These are phyloP conservation scores for Rhizopogon vinicolor DNA, from an alignment of 768 basidiomycete genomes.

Conservation along the genomic window DNA sequence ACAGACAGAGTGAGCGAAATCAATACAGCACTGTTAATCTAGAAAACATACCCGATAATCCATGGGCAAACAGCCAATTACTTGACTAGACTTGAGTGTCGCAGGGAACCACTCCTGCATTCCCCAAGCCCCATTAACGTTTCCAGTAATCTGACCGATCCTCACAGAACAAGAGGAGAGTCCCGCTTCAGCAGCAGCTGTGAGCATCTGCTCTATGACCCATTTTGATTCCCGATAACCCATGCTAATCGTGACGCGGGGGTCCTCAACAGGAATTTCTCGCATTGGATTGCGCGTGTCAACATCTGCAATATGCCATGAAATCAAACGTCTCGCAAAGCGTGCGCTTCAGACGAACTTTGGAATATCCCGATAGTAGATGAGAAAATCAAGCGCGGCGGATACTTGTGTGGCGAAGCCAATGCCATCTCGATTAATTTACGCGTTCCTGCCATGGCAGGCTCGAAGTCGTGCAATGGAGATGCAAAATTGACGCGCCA, in stretches of 20 bases:
- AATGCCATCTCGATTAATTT: slow-evolving; percentile 27
- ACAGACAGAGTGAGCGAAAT: neutral
- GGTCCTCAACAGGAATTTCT: slow-evolving; percentile 26
- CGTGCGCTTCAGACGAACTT: slow-evolving; percentile 12
- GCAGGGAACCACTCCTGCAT: slow-evolving; percentile 27
- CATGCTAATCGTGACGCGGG: slow-evolving; percentile 1
- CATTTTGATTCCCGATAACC: neutral
- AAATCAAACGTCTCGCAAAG: slow-evolving; percentile 20
- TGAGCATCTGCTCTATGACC: neutral
- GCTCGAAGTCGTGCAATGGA: slow-evolving; percentile 28
- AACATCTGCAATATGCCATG: slow-evolving; percentile 32
- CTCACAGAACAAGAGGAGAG: slow-evolving; percentile 18
- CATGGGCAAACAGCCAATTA: slow-evolving; percentile 21
- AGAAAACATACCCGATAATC: slow-evolving; percentile 29
- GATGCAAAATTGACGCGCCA: slow-evolving; percentile 36
- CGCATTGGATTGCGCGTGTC: slow-evolving; percentile 32
- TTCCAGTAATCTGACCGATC: slow-evolving; percentile 28
- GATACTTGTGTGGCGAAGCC: slow-evolving; percentile 13
- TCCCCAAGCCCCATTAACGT: slow-evolving; percentile 27
- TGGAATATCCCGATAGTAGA: slow-evolving; percentile 8
- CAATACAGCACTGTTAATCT: neutral
- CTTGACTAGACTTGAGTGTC: slow-evolving; percentile 23
- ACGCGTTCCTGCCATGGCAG: slow-evolving; percentile 24
- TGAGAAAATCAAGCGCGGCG: slow-evolving; percentile 12
- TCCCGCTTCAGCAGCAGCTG: slow-evolving; percentile 24